phyloP scores from a whole-genome alignment of 441 rosid genomes.

The Arabidopsis lyrata region DNA sequence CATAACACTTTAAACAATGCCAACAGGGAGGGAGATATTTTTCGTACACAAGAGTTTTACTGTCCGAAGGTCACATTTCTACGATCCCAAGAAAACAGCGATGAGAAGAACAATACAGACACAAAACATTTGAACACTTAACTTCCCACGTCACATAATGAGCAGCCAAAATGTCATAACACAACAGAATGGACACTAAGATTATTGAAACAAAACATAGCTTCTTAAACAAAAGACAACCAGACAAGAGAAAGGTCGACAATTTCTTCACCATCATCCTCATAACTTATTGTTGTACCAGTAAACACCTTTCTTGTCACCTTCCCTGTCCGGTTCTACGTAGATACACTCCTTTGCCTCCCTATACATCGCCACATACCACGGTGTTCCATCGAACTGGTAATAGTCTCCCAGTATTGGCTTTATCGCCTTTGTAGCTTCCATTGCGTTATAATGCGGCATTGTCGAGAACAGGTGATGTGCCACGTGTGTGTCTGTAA shows the following conservation, averaged over 20 bases:
- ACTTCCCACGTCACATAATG: constrained; percentile 21
- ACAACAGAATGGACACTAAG: constrained; percentile 31
- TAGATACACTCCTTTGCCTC: constrained; percentile 92
- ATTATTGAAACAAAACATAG: constrained; percentile 36
- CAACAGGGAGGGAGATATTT: background rate
- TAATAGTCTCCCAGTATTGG: constrained; percentile 90
- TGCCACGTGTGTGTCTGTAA: constrained; percentile 92
- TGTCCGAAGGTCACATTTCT: constrained; percentile 34
- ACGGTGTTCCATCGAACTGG: constrained; percentile 79
- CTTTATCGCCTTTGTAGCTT: constrained; percentile 85
- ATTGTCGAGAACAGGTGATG: constrained; percentile 92
- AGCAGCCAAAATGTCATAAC: constrained; percentile 42
- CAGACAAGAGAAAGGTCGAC: constrained; percentile 31
- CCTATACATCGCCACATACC: constrained; percentile 79
- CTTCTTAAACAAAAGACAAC: constrained; percentile 34
- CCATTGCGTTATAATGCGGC: constrained; percentile 97
- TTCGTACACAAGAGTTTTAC: constrained; percentile 12
- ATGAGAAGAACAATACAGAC: constrained; percentile 38
- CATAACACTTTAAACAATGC: background rate
- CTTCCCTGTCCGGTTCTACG: constrained; percentile 77
- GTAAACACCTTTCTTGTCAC: constrained; percentile 71
- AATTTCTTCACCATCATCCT: constrained; percentile 30
- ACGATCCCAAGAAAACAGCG: constrained; percentile 34
- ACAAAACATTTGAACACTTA: constrained; percentile 23
- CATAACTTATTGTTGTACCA: constrained; percentile 81